These are phyloP conservation scores for Capronia americana DNA, from an alignment of 2,329 filamentous ascomycete genomes.

Conservation along the genomic window DNA sequence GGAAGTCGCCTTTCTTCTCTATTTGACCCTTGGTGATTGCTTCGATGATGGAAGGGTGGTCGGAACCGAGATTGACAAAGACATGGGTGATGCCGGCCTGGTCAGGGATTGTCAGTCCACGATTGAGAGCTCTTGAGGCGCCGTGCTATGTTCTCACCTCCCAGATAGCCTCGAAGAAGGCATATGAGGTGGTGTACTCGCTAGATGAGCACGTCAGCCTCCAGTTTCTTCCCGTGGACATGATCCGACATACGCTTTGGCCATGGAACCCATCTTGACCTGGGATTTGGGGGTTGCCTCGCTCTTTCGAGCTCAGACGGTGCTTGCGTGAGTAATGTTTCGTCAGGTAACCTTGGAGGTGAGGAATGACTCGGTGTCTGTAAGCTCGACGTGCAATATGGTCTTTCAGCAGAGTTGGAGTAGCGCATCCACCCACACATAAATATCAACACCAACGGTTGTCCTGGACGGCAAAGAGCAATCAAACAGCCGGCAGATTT, in stretches of 20 bases:
- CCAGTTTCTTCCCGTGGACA: background rate
- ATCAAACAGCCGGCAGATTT: background rate
- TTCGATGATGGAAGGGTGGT: constrained; percentile 77
- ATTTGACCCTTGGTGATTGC: constrained; percentile 78
- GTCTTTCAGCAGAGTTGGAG: background rate
- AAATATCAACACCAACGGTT: constrained; percentile 14
- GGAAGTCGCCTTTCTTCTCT: constrained; percentile 69
- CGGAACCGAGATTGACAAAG: constrained; percentile 62
- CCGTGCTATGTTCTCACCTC: constrained; percentile 58
- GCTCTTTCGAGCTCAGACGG: background rate
- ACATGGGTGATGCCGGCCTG: constrained; percentile 59
- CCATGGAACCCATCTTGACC: constrained; percentile 31
- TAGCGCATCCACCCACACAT: background rate
- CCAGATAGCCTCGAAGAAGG: constrained; percentile 83
- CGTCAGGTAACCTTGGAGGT: background rate
- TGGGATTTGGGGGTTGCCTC: background rate
- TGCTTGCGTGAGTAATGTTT: background rate
- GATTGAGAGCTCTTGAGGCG: constrained; percentile 39
- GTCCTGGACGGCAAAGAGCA: background rate
- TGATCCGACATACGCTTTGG: constrained; percentile 21
- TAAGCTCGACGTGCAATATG: background rate
- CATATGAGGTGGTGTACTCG: constrained; percentile 73
- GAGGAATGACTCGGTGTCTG: background rate
- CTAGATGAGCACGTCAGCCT: constrained; percentile 24
- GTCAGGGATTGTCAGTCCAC: constrained; percentile 25